These are phyloP conservation scores for Sporothrix brasiliensis DNA, from an alignment of 2,329 filamentous ascomycete species.

Conservation along the genomic window DNA sequence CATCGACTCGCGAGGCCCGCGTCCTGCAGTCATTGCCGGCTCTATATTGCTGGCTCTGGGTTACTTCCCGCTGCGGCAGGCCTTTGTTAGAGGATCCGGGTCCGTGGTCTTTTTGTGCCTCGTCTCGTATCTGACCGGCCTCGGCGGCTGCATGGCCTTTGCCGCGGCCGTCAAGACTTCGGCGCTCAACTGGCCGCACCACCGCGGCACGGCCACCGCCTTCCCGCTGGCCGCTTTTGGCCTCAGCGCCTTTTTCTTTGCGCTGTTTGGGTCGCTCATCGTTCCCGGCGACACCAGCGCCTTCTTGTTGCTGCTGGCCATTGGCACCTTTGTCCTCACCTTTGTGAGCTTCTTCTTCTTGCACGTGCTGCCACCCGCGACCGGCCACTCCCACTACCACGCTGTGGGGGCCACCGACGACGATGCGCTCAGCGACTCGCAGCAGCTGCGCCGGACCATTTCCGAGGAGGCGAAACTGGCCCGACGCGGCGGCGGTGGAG, in stretches of 20 bases:
- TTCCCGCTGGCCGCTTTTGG: constrained; percentile 93
- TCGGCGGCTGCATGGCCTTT: constrained; percentile 92
- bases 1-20: constrained; percentile 79
- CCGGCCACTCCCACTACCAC: constrained; percentile 51
- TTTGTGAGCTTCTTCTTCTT: constrained; percentile 84
- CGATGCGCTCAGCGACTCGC: constrained; percentile 43
- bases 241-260: constrained; percentile 95
- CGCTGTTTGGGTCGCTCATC: constrained; percentile 71
- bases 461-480: constrained; percentile 48
- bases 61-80: constrained; percentile 82
- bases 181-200: constrained; percentile 86
- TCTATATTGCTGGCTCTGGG: constrained; percentile 72
- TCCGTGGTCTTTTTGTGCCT: constrained; percentile 70
- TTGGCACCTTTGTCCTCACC: constrained; percentile 76
- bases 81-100: constrained; percentile 69
- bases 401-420: constrained; percentile 51
- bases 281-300: constrained; percentile 82
- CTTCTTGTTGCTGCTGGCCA: constrained; percentile 77
- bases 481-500: constrained; percentile 32
- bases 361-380: constrained; percentile 66
- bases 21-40: constrained; percentile 75
- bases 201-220: constrained; percentile 90
- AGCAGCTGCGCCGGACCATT: constrained; percentile 48
- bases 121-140: constrained; percentile 81
- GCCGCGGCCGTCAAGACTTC: constrained; percentile 82